These are phyloP conservation scores for Fusarium subglutinans DNA, from an alignment of 2,329 filamentous ascomycete genomes.

Conservation along the genomic window DNA sequence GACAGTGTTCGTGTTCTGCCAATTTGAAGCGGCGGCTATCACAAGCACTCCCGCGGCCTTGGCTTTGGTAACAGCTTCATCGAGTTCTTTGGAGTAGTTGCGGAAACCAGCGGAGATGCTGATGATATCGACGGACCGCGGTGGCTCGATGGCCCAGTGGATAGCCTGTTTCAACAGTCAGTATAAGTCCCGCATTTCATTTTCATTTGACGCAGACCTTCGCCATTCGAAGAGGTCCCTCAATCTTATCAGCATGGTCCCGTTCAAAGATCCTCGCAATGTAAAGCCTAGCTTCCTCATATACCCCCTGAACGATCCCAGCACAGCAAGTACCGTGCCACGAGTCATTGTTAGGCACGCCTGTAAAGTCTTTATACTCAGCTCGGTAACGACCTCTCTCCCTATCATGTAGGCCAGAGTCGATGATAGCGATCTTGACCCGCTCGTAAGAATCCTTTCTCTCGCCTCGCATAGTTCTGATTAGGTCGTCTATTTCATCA, in stretches of 20 bases:
- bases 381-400: fast-evolving
- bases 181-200: too few relatives aligned
- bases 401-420: neutral
- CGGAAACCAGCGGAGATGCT: neutral
- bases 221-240: fast-evolving
- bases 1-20: neutral
- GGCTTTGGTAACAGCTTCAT: fast-evolving
- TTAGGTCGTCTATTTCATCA: fast-evolving
- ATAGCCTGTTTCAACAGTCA: neutral
- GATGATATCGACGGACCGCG: neutral
- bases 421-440: neutral
- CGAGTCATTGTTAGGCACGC: fast-evolving
- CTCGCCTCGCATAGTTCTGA: fast-evolving
- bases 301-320: fast-evolving
- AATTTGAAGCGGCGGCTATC: fast-evolving
- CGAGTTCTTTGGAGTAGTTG: neutral
- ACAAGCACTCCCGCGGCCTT: fast-evolving
- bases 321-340: neutral
- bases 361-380: neutral
- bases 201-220: neutral
- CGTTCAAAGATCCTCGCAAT: neutral
- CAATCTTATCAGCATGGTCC: fast-evolving
- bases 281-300: neutral
- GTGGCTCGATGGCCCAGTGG: neutral
- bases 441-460: fast-evolving